Base-by-base conservation (phyloP, 768 basidiomycete species). In the Stropharia rugosoannulata region DNA sequence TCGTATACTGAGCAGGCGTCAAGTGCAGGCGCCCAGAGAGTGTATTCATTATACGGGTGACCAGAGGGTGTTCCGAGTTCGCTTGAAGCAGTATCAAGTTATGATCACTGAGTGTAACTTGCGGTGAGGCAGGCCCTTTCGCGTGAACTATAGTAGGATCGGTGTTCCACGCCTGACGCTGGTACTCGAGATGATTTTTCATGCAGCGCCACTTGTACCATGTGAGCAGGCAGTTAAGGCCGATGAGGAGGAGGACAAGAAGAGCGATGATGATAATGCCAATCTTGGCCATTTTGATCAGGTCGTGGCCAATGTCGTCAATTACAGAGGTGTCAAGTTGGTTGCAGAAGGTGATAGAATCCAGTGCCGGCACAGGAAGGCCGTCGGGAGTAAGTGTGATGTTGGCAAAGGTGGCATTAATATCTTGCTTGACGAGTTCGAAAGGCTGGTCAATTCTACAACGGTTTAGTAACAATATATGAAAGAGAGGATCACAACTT, bases 191-290 rank as follows among this genome's bases (percentile, higher is more conserved):
- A 62, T 91, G 85, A 3, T 61, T 63, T 71, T 83, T 83, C 68
- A 90, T 79, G 67, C 74, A 83, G 11, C 81, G 78, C 90, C 93
- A 97, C 64, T 89, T 89, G 78, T 86, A 94, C 90, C 93, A 94
- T 63, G 94, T 92, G 62, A 95, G 74, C 3, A 86, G 68, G 59
- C 84, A 89, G 69, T 94, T 83, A 36, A 84, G 83, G 8, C 78
- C 83, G 61, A 95, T 78, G 48, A 95, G 80, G 52, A 93, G 63
- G 38, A 93, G 68, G n/a, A 89, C 85, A 37, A 88, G 70, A 41
- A 85, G 68, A 51, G 92, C 78, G 60, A 97, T 72, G 54, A 98
- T 77, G 48, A 90, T 74, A 27, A 83, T 84, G 25, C 89, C 90
- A 54, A 96, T 88, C 72, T 87, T 89, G 13, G 90, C 83, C 35